These are phyloP conservation scores for Kuraishia cidri DNA, from an alignment of 805 yeast genomes.

Conservation along the genomic window DNA sequence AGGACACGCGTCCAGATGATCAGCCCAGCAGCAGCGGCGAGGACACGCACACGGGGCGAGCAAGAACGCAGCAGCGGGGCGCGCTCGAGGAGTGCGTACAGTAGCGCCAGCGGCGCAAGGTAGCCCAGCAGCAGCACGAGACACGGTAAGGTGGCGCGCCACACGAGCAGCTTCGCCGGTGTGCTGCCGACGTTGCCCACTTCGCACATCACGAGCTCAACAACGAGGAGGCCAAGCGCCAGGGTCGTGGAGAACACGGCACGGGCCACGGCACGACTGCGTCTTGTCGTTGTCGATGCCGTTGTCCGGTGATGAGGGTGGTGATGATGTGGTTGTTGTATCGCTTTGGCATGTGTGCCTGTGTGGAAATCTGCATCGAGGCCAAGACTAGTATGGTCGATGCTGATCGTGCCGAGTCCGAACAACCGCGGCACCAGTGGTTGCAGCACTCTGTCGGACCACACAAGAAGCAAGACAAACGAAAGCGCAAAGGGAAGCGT, in stretches of 20 bases:
- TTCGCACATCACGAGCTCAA: slow-evolving; percentile 18
- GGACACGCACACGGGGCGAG: not conserved
- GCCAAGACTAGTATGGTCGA: slow-evolving; percentile 5
- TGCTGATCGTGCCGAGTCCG: slow-evolving; percentile 3
- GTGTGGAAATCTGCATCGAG: not conserved
- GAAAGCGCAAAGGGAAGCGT: not conserved
- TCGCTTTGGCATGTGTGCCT: not conserved
- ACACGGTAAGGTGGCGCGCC: slow-evolving; percentile 27
- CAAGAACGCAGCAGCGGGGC: not conserved
- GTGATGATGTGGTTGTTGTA: too few species aligned
- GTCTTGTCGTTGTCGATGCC: not conserved
- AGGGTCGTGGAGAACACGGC: slow-evolving; percentile 6
- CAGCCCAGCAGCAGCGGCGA: not conserved
- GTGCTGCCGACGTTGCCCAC: slow-evolving; percentile 13
- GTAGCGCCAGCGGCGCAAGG: slow-evolving; percentile 32
- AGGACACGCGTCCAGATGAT: not conserved
- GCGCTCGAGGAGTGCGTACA: slow-evolving; percentile 12
- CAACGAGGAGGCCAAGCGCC: slow-evolving; percentile 17
- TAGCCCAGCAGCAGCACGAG: slow-evolving; percentile 29
- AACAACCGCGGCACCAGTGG: slow-evolving; percentile 7
- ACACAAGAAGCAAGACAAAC: slow-evolving; percentile 2
- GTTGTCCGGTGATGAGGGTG: not conserved
- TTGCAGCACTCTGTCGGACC: slow-evolving; percentile 4
- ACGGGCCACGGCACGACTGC: not conserved
- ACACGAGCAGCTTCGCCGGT: slow-evolving; percentile 20